phyloP scores from a whole-genome alignment of 139 green algal genomes.

The Pseudopediastrum boryanum region DNA sequence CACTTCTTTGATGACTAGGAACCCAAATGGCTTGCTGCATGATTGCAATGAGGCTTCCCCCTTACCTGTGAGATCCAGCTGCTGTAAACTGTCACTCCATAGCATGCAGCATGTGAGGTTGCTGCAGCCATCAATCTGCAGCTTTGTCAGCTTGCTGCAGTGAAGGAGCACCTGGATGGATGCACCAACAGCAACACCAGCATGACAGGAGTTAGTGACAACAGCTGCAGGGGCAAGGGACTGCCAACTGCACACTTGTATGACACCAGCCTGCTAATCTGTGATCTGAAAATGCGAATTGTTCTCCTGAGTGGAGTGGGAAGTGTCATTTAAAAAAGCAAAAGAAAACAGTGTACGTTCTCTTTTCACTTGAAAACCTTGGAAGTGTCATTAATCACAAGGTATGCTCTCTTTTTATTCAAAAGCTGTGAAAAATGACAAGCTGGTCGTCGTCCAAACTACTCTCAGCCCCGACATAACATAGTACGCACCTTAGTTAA shows the following conservation, averaged over 20 bases:
- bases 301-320: no score
- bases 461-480: neutral
- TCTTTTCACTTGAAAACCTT: neutral
- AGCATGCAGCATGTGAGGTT: conserved; percentile 69
- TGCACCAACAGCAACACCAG: neutral
- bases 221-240: neutral
- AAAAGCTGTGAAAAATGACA: neutral
- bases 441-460: neutral
- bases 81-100: conserved; percentile 70
- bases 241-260: no score
- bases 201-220: neutral
- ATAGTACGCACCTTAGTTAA: conserved; percentile 64
- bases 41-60: neutral
- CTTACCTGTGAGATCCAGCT: conserved; percentile 63
- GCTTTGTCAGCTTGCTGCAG: conserved; percentile 62
- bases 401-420: neutral
- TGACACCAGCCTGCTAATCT: no score
- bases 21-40: no score
- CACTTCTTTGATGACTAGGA: no score
- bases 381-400: neutral
- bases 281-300: no score
- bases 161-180: conserved; percentile 70
- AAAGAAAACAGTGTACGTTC: neutral
- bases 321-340: neutral
- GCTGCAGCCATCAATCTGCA: conserved; percentile 56